phyloP scores from a whole-genome alignment of 2,329 filamentous ascomycete species.

The Clarireedia hainanense region DNA sequence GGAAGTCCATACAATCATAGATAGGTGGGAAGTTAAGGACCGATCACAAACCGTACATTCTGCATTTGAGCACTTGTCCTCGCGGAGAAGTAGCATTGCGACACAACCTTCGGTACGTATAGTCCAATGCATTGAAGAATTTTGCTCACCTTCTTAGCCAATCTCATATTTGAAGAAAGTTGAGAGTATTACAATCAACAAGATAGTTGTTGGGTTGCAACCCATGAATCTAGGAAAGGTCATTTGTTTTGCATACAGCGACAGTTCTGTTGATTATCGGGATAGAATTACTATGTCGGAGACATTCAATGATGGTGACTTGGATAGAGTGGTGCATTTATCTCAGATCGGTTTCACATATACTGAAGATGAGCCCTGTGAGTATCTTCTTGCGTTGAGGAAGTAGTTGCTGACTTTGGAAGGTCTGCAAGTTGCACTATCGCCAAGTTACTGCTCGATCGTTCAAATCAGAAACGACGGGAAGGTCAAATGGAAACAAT shows the following conservation, averaged over 20 bases:
- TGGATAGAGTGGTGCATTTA: slow-evolving; percentile 59
- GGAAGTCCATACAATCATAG: slow-evolving; percentile 64
- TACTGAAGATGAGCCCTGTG: slow-evolving; percentile 56
- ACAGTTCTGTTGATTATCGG: slow-evolving; percentile 74
- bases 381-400: slow-evolving; percentile 21
- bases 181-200: slow-evolving; percentile 61
- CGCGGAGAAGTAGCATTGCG: slow-evolving; percentile 48
- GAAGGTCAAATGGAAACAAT: slow-evolving; percentile 49
- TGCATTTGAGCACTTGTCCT: slow-evolving; percentile 69
- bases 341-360: slow-evolving; percentile 74
- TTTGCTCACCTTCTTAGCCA: slow-evolving; percentile 28
- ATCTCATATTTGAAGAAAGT: slow-evolving; percentile 50
- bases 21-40: slow-evolving; percentile 72
- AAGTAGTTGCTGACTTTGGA: not conserved
- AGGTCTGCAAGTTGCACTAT: slow-evolving; percentile 54
- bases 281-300: slow-evolving; percentile 67
- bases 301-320: slow-evolving; percentile 55
- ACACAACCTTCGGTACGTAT: slow-evolving; percentile 21
- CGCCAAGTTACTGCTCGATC: slow-evolving; percentile 52
- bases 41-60: slow-evolving; percentile 58
- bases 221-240: slow-evolving; percentile 63
- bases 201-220: slow-evolving; percentile 61
- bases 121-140: slow-evolving; percentile 2
- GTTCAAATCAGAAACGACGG: slow-evolving; percentile 51
- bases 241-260: slow-evolving; percentile 66